Conservation (phyloP, 768 basidiomycete genomes). For the Tephrocybe sp. region DNA sequence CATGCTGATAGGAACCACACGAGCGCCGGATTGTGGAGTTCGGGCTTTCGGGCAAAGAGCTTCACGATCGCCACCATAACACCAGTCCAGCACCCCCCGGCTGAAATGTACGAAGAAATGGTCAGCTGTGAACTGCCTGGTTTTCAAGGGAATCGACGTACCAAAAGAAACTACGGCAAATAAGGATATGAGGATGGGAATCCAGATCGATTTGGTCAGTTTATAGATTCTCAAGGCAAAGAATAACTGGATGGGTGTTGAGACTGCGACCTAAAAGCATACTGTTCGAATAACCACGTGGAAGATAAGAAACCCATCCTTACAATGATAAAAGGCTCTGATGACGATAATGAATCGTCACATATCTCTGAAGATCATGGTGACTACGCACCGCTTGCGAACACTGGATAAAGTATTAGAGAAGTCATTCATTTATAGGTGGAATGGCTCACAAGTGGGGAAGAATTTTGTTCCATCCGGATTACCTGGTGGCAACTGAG, state of each 20-base stretch:
- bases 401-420: conserved; percentile 18
- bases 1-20: conserved; percentile 45
- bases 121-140: too few species aligned
- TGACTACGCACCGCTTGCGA: conserved; percentile 26
- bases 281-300: neutral
- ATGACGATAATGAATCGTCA: neutral
- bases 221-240: conserved; percentile 38
- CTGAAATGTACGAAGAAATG: conserved; percentile 16
- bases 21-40: conserved; percentile 30
- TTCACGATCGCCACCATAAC: conserved; percentile 23
- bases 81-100: conserved; percentile 31
- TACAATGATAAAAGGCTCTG: conserved; percentile 35
- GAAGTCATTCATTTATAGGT: neutral
- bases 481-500: neutral
- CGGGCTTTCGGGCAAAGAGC: conserved; percentile 25
- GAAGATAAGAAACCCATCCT: conserved; percentile 8
- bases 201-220: conserved; percentile 27
- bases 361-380: neutral
- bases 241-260: conserved; percentile 40
- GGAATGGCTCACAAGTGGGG: conserved; percentile 24
- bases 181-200: conserved; percentile 25
- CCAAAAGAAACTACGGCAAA: conserved; percentile 30
- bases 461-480: conserved; percentile 17
- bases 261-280: conserved; percentile 35
- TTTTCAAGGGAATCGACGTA: conserved; percentile 18